These are phyloP conservation scores for Gillenia trifoliata DNA, from an alignment of 306 rosid genomes.

Conservation along the genomic window DNA sequence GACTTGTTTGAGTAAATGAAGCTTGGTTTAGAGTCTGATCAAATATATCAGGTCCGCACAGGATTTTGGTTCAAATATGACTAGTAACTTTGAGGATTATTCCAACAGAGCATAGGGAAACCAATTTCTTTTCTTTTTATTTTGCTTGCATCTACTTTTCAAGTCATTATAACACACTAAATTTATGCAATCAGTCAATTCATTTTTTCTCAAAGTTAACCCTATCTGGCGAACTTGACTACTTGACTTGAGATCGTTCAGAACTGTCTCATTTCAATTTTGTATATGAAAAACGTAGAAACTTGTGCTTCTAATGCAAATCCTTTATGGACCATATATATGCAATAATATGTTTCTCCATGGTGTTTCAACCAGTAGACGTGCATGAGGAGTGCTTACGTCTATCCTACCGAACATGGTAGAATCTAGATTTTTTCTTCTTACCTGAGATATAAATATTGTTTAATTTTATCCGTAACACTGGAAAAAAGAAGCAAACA, in stretches of 20 bases:
- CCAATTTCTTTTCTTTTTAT: not conserved
- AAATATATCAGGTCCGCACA: not conserved
- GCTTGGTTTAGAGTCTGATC: not conserved
- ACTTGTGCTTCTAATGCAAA: not conserved
- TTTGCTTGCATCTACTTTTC: not conserved
- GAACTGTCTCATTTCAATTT: not conserved
- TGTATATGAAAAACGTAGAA: not conserved
- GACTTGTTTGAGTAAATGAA: not conserved
- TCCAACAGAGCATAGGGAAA: not conserved
- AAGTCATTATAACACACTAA: not conserved
- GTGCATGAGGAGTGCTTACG: too few relatives aligned
- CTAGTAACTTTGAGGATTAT: not conserved
- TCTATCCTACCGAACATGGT: too few relatives aligned
- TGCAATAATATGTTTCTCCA: not conserved
- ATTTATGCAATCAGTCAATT: not conserved
- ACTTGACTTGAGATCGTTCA: not conserved
- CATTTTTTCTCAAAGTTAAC: not conserved
- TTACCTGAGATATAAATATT: too few relatives aligned
- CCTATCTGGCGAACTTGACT: not conserved
- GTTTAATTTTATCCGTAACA: too few relatives aligned
- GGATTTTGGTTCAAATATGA: not conserved
- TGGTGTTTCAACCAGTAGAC: too few relatives aligned
- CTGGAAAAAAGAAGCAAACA: too few relatives aligned
- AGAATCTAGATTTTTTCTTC: too few relatives aligned
- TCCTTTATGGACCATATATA: not conserved